Base-by-base conservation (phyloP, 257 asterid species). In the Penstemon eatonii region DNA sequence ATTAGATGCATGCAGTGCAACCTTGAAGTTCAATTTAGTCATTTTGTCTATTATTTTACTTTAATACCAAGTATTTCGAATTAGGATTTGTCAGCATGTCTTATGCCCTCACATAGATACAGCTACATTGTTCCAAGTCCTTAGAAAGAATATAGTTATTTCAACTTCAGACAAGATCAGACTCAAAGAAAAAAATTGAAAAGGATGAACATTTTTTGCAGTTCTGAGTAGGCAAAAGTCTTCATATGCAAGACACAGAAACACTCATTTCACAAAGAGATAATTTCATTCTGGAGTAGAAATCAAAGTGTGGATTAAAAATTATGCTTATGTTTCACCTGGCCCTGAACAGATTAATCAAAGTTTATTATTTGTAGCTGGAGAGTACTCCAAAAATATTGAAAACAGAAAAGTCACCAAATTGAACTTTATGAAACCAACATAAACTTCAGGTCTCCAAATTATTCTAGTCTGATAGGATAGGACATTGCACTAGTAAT, bases 381-480 rank as follows among this genome's bases (percentile, higher is more conserved):
- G 33, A 1, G 33, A 25, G 2, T 25, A 46, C 51, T 46, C 51
- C 9, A 12, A 7, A 46, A 46, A 46, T 12, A 46, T 7, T 6
- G 51, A 43, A 46, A 46, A 46, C 33, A 25, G 33, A 25, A 25
- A 25, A 25, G 33, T 46, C 51, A 7, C 2, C 51, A 46, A 46
- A 46, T 46, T 46, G 51, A 46, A 4, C 51, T 12, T 46, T 8
- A 46, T 8, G 11, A 12, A 6, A 8, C 11, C 4, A 46, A 46
- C 6, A 45, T 45, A 43, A 58, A 58, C 56, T 60, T 55, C 40
- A 39, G 37, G 18, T 19, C 56, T 46, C 47, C 40, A 51, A 33
- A 73, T 49, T 10, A 45, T 42, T 33, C 18, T 43, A 12, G 66
- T 45, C 61, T 59, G 65, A 70, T 44, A 53, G 19, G 40, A 47